Conservation (phyloP, 176 grass and related monocot species). For the Musa beccarii region DNA sequence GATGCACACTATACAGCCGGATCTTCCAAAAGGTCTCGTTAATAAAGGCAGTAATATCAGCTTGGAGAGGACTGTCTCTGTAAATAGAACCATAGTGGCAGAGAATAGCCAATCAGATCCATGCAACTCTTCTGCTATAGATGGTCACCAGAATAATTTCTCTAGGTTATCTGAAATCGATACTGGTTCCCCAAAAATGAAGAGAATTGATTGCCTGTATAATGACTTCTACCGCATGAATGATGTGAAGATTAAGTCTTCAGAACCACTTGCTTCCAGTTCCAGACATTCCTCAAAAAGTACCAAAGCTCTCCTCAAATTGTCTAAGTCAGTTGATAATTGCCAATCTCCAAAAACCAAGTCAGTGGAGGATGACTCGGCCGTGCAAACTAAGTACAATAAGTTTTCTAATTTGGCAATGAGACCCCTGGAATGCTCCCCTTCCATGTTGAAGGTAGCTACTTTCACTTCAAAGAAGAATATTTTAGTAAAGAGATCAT, state of each 20-base stretch:
- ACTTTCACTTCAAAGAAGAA: neutral
- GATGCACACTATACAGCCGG: neutral
- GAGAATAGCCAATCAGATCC: slow-evolving; percentile 3
- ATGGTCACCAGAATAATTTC: neutral
- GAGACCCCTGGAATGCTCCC: neutral
- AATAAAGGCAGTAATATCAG: neutral
- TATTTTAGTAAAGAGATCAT: slow-evolving; percentile 2
- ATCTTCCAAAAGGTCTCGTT: neutral
- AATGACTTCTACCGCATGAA: neutral
- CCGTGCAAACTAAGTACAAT: neutral
- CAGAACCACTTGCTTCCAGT: slow-evolving; percentile 9
- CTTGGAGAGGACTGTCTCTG: neutral
- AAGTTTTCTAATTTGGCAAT: neutral
- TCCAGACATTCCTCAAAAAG: neutral
- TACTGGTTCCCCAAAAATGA: slow-evolving; percentile 11
- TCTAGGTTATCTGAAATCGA: neutral
- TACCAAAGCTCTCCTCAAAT: neutral
- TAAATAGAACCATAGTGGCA: neutral
- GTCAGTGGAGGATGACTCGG: neutral
- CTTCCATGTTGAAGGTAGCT: neutral
- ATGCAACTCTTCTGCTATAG: neutral
- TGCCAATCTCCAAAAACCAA: neutral
- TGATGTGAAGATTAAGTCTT: slow-evolving; percentile 9
- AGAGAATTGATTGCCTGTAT: slow-evolving; percentile 12
- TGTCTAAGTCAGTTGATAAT: neutral